Evolutionary conservation across 805 yeast genomes (phyloP).

Genomic region (Metschnikowia anglica): DNA sequence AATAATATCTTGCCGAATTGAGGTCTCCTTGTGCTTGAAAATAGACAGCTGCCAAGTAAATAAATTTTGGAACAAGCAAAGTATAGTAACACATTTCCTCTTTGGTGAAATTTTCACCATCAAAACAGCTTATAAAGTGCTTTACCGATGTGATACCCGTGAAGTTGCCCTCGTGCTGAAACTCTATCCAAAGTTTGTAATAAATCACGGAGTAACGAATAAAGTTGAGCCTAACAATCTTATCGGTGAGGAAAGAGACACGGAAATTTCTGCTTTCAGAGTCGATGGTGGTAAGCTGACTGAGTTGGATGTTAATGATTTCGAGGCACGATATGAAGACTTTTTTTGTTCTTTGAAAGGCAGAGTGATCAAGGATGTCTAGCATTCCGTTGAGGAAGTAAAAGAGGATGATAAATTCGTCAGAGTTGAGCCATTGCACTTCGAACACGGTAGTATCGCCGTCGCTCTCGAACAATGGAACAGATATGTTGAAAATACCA

Average conservation of each 20-base stretch:
- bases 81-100: constrained; percentile 41
- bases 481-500: constrained; percentile 20
- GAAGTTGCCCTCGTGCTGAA: constrained; percentile 28
- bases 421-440: constrained; percentile 43
- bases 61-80: constrained; percentile 36
- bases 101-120: constrained; percentile 34
- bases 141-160: constrained; percentile 25
- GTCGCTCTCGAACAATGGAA: constrained; percentile 4
- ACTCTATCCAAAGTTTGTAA: constrained; percentile 39
- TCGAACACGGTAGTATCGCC: constrained; percentile 19
- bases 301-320: constrained; percentile 13
- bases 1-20: constrained; percentile 40
- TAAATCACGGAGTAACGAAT: constrained; percentile 26
- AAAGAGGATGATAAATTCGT: constrained; percentile 42
- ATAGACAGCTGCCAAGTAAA: constrained; percentile 40
- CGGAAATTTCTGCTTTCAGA: constrained; percentile 7
- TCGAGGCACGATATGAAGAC: constrained; percentile 37
- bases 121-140: constrained; percentile 38
- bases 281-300: constrained; percentile 7
- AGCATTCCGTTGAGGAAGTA: constrained; percentile 45
- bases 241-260: constrained; percentile 11
- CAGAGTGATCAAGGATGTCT: constrained; percentile 36
- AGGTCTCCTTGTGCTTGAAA: constrained; percentile 39
- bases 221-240: constrained; percentile 28
- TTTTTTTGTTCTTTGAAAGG: constrained; percentile 33